Evolutionary conservation across 1,139 yeast genomes (phyloP).

Genomic region (Scheffersomyces stambukii): DNA sequence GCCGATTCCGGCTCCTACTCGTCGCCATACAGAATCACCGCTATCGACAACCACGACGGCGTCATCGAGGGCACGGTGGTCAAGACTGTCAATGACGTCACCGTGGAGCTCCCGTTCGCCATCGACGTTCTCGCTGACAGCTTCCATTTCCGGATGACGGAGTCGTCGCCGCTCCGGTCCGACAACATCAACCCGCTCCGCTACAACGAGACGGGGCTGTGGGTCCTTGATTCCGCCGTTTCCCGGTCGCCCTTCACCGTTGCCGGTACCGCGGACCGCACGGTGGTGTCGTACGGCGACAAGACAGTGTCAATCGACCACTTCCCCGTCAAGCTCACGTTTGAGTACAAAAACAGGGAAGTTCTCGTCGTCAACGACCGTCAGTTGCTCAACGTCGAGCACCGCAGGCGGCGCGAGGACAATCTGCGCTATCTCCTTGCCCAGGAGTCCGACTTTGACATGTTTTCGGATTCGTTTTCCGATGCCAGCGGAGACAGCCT

Average conservation of each 20-base stretch:
- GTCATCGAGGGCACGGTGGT: conserved; percentile 1
- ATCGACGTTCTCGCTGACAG: conserved; percentile 52
- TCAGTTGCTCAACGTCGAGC: conserved; percentile 73
- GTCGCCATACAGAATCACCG: conserved; percentile 18
- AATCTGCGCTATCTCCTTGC: conserved; percentile 40
- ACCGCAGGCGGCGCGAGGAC: conserved; percentile 48
- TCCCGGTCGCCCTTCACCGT: not conserved
- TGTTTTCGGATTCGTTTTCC: conserved; percentile 56
- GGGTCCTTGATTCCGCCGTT: conserved; percentile 43
- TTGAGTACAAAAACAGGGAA: conserved; percentile 39
- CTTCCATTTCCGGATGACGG: conserved; percentile 38
- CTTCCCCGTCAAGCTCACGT: conserved; percentile 50
- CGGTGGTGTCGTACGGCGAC: conserved; percentile 38
- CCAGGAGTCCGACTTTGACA: conserved; percentile 54
- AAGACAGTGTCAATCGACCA: conserved; percentile 38
- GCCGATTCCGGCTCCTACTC: conserved; percentile 21
- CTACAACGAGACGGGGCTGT: conserved; percentile 55
- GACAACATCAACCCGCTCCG: conserved; percentile 36
- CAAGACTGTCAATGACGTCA: conserved; percentile 10
- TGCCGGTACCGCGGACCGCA: not conserved
- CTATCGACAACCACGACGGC: conserved; percentile 30
- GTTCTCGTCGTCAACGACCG: conserved; percentile 65
- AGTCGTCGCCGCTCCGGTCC: conserved; percentile 18
- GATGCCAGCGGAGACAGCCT: conserved; percentile 58
- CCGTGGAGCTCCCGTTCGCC: conserved; percentile 48